Conservation (phyloP, 768 basidiomycete species). For the Phaeotremella skinneri region DNA sequence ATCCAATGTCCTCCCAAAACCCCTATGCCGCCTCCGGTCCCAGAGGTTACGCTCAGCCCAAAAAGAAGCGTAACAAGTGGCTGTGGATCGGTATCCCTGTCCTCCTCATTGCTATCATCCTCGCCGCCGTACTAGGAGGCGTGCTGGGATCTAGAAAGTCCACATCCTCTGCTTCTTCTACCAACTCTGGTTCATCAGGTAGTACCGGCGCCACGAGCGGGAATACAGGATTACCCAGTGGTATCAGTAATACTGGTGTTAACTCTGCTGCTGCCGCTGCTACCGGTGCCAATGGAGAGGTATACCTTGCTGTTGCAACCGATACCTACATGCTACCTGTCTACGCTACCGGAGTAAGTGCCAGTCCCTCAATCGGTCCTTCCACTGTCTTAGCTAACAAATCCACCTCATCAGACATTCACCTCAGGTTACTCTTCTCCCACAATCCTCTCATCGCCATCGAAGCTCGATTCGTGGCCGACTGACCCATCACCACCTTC, state of each 20-base stretch:
- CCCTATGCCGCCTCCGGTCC: slow-evolving; percentile 32
- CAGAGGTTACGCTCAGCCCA: slow-evolving; percentile 18
- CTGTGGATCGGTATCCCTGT: slow-evolving; percentile 52
- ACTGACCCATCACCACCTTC: slow-evolving; percentile 70
- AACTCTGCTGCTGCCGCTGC: slow-evolving; percentile 33
- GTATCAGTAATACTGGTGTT: slow-evolving; percentile 20
- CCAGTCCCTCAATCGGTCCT: too few species aligned
- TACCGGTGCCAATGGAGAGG: slow-evolving; percentile 46
- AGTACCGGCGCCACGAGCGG: slow-evolving; percentile 7
- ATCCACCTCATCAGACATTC: slow-evolving; percentile 57
- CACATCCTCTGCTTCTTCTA: slow-evolving; percentile 25
- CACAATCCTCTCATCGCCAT: slow-evolving; percentile 50
- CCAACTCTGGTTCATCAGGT: slow-evolving; percentile 8
- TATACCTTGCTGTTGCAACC: slow-evolving; percentile 68
- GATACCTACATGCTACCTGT: slow-evolving; percentile 76
- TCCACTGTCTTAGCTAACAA: background rate
- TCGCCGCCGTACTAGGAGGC: slow-evolving; percentile 62
- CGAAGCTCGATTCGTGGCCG: slow-evolving; percentile 66
- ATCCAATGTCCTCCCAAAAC: slow-evolving; percentile 42
- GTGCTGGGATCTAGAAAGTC: slow-evolving; percentile 67
- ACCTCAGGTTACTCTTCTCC: slow-evolving; percentile 55
- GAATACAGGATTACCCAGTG: slow-evolving; percentile 29
- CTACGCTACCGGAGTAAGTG: slow-evolving; percentile 81
- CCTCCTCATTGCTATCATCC: slow-evolving; percentile 48
- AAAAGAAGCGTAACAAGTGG: slow-evolving; percentile 52